Base-by-base conservation (phyloP, 352 stramenopile species). In the Phytophthora hibernalis region DNA sequence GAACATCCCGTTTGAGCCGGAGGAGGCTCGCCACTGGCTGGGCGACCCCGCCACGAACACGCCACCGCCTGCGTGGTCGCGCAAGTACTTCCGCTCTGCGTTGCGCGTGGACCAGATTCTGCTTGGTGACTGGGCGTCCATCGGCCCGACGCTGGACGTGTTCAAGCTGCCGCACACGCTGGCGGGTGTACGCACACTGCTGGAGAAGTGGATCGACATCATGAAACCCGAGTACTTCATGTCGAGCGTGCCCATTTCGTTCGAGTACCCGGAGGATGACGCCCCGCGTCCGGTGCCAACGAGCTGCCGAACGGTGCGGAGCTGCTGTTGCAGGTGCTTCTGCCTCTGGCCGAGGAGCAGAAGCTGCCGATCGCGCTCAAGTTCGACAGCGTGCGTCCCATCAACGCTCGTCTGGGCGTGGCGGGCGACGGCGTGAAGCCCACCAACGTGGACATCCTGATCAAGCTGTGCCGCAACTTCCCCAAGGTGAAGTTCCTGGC, bases 191-290 rank as follows among this genome's bases (percentile, higher is more conserved):
- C 70, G 82, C 42, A 54, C 87, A 66, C 96, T 97, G 60, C 68
- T 98, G 26, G 68, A 83, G 49, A 87, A 94, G 65, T 98, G 95
- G 95, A 94, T 91, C 62, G 82, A 96, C 33, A 97, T 91, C 30
- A 97, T 98, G 79, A 68, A 95, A 43, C 92, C 94, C 16, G 92
- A 97, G 72, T 98, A 98, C 68, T 93, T 98, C 58, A 98, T 98
- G 92, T 89, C 95, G 18, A 97, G 89, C 30, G 97, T 97, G 21
- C 95, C 95, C 16, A 89, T 97, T 68, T 77, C 94, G 59, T 98
- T 98, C 70, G 77, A 81, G 30, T 88, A 96, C 49, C 67, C 67
- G 31, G 49, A 69, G n/a, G 78, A 76, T 47, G 72, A 79, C 20
- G 64, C 3, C 24, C 54, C 7, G 30, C 43, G 31, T 63, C 66